These are phyloP conservation scores for Sesbania bispinosa DNA, from an alignment of 306 rosid genomes.

Conservation along the genomic window DNA sequence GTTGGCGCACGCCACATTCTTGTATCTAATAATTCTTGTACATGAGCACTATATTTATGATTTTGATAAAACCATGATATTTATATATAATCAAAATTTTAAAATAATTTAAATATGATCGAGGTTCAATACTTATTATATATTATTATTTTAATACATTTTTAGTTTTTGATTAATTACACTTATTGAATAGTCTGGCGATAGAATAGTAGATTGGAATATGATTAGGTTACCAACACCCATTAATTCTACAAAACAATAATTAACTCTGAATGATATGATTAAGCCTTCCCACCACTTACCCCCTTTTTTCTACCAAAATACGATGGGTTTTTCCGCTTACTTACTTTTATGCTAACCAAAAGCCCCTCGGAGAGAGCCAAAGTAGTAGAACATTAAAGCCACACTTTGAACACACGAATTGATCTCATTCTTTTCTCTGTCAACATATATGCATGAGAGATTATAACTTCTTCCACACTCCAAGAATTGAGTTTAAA, in stretches of 20 bases:
- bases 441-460: neutral
- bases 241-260: constrained; percentile 21
- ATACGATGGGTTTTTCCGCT: constrained; percentile 22
- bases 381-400: neutral
- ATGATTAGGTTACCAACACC: constrained; percentile 17
- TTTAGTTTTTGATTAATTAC: no score
- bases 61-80: no score
- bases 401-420: neutral
- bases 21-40: no score
- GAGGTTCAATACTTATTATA: no score
- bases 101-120: no score
- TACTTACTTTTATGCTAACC: neutral
- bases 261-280: constrained; percentile 25
- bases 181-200: no score
- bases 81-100: no score
- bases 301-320: constrained; percentile 44
- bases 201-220: constrained; percentile 22
- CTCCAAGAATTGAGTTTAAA: no score
- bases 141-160: no score
- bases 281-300: constrained; percentile 40
- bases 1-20: neutral
- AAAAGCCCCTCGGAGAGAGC: neutral
- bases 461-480: neutral
- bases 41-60: no score
- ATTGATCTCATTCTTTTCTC: neutral